Conservation (phyloP, 164 flowering plant genomes). For the Taxillus chinensis region DNA sequence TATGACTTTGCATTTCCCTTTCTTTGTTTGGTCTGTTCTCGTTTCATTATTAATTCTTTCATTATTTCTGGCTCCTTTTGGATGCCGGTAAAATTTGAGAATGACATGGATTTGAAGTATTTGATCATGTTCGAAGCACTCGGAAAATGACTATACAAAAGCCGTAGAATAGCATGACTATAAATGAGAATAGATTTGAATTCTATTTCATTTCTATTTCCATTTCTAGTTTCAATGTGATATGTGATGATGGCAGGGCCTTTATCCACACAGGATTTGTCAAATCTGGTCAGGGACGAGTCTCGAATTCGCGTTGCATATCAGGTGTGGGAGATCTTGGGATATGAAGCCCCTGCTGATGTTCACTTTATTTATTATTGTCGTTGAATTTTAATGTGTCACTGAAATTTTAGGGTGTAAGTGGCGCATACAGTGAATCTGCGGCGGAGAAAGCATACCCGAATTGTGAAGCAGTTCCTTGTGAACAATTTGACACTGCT, state of each 20-base stretch:
- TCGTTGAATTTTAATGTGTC: too few relatives aligned
- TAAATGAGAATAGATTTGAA: too few relatives aligned
- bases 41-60: too few relatives aligned
- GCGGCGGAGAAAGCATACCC: conserved; percentile 94
- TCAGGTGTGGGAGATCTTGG: conserved; percentile 33
- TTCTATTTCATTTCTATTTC: too few relatives aligned
- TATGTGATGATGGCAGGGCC: conserved; percentile 29
- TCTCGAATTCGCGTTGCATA: conserved; percentile 72
- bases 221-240: neutral
- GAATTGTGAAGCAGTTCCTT: conserved; percentile 84
- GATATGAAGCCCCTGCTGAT: too few relatives aligned
- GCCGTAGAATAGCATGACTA: too few relatives aligned
- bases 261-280: conserved; percentile 24
- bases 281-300: conserved; percentile 25
- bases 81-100: neutral
- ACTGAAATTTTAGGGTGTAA: conserved; percentile 49
- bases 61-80: neutral
- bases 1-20: conserved; percentile 5
- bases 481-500: conserved; percentile 82
- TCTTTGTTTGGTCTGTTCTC: too few relatives aligned
- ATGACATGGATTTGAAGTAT: neutral
- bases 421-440: conserved; percentile 87
- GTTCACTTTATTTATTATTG: too few relatives aligned
- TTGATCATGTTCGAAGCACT: too few relatives aligned
- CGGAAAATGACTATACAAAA: too few relatives aligned